These are phyloP conservation scores for Kazachstania taianensis DNA, from an alignment of 805 yeast genomes.

Conservation along the genomic window DNA sequence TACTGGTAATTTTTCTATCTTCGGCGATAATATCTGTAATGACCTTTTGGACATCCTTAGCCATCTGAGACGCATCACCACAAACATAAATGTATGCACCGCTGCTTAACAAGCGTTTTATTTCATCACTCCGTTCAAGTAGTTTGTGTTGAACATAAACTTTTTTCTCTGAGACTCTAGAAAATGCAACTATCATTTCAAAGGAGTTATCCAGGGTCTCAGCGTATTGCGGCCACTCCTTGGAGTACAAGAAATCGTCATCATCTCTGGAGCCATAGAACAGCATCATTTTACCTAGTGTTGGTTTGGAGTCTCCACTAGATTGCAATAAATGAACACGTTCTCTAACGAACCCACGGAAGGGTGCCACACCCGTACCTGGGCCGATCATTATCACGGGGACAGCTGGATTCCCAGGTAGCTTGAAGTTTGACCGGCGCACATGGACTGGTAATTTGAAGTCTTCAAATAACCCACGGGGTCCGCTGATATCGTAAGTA, in stretches of 20 bases:
- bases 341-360: conserved; percentile 90
- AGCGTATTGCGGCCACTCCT: conserved; percentile 79
- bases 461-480: conserved; percentile 43
- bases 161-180: conserved; percentile 51
- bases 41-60: conserved; percentile 77
- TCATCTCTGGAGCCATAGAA: conserved; percentile 83
- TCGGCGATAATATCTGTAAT: conserved; percentile 52
- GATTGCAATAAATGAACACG: conserved; percentile 47
- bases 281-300: conserved; percentile 61
- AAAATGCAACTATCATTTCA: conserved; percentile 74
- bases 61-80: conserved; percentile 96
- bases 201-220: conserved; percentile 49
- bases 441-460: conserved; percentile 79
- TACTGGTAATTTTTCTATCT: conserved; percentile 52
- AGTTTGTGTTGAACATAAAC: conserved; percentile 83
- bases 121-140: conserved; percentile 37
- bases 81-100: conserved; percentile 93
- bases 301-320: conserved; percentile 25
- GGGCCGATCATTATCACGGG: conserved; percentile 95
- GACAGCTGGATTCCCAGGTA: conserved; percentile 73
- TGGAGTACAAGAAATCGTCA: conserved; percentile 80
- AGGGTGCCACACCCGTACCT: conserved; percentile 98
- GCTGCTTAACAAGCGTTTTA: conserved; percentile 38
- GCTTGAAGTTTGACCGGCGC: conserved; percentile 88
- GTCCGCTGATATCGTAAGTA: conserved; percentile 72